Evolutionary conservation across 2,329 filamentous ascomycete genomes (phyloP), one percentile per base, ranked within the genome.

Genomic region (Epichloe sibirici): DNA sequence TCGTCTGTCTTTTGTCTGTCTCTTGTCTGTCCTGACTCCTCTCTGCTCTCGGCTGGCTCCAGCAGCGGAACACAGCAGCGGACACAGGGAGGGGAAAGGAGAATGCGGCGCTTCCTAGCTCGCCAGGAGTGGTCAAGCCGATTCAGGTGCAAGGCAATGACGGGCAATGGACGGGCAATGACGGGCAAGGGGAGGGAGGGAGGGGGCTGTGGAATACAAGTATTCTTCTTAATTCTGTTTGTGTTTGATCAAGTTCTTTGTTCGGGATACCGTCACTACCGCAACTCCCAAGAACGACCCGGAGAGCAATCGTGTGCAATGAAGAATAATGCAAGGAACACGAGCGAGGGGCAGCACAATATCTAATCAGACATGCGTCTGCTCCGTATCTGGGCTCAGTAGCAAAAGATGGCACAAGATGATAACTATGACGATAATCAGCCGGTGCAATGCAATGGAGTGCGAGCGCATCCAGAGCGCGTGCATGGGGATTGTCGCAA

Each of bases 401-500:
- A 8, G 28, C n/a, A 31, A 23, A 23, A 42, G 12, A 37, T 17
- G 17, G 17, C 17, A 21, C 17, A 21, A 21, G 25, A 43, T 38
- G 17, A 21, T 21, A 2, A 13, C n/a, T 13, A 45, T 54, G 49
- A 49, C 44, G 49, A 52, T 44, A 15, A 21, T 25, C 23, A n/a
- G n/a, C 31, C 23, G 45, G 44, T 50, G 49, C 47, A 23, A 47
- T 50, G 49, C 47, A 23, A 47, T 55, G 38, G 13, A 21, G 15
- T 25, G 34, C 21, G 42, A 31, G 31, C 31, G 38, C n/a, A 39
- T 51, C 34, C 23, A 17, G 46, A 35, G 46, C 55, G 54, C 51
- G 52, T 53, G 54, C 51, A 52, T 55, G 57, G 55, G 59, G 53
- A 56, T 60, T 62, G 60, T 58, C 52, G 48, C 37, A 53, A 53